phyloP scores from a whole-genome alignment of 1,284 basidiomycete species.

The Tremellales sp. region DNA sequence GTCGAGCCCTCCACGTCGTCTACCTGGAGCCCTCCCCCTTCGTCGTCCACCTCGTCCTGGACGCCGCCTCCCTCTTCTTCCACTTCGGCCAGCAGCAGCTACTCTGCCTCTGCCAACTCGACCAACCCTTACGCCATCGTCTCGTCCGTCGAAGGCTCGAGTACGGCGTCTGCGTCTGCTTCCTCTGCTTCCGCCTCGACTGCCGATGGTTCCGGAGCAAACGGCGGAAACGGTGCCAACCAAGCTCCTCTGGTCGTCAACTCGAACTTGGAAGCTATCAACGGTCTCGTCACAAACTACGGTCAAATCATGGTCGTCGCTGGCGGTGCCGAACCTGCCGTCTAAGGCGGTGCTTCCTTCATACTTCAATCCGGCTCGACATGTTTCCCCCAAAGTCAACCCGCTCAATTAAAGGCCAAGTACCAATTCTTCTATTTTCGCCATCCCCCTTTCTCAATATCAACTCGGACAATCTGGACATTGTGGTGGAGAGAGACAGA shows the following conservation, averaged over 20 bases:
- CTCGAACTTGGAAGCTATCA: neutral
- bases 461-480: neutral
- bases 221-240: neutral
- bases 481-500: neutral
- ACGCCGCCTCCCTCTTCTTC: constrained; percentile 16
- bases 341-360: no score
- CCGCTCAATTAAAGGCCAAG: neutral
- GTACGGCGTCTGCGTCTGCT: neutral
- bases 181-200: constrained; percentile 9
- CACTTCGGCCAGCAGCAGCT: constrained; percentile 8
- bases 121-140: constrained; percentile 34
- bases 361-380: no score
- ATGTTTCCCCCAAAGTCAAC: neutral
- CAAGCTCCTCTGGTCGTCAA: neutral
- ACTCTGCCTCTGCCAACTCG: constrained; percentile 31
- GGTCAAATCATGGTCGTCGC: neutral
- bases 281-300: constrained; percentile 2
- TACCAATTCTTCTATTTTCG: neutral
- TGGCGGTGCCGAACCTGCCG: neutral
- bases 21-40: constrained; percentile 13
- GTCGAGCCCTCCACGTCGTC: constrained; percentile 14
- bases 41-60: constrained; percentile 31
- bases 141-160: constrained; percentile 42
- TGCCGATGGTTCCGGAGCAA: neutral
- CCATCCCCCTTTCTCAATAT: neutral